Base-by-base conservation (phyloP, 1,139 yeast genomes). In the Arxiozyma telluris region DNA sequence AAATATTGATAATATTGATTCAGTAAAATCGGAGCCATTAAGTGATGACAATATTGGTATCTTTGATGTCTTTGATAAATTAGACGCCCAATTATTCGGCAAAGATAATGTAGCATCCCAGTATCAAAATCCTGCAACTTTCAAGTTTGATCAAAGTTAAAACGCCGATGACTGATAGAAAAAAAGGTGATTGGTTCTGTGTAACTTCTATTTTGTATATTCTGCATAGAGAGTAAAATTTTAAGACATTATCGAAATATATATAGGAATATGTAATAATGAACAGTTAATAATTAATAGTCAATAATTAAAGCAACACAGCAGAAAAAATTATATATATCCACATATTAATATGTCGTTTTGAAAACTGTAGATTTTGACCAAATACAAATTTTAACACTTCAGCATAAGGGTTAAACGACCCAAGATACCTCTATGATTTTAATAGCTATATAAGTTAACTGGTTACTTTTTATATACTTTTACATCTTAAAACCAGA, bases 1-100 rank as follows among this genome's bases (percentile, higher is more conserved):
- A 5, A 9, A 8, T 44, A n/a, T 6, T 34, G 39, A 34, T 15
- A 34, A 34, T 34, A 34, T 34, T 15, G 39, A 4, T 15, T 34
- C 39, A 5, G 39, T 34, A 34, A 34, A 34, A 34, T 34, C n/a
- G 12, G 39, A 18, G 11, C 15, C 47, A 22, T 30, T 21, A 17
- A 45, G n/a, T 7, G 47, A 45, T 23, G 50, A 48, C 18, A 49
- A 52, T 41, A 1, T 39, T 8, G 55, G 57, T 8, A 76, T 85
- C 56, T 89, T 93, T 1, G 94, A 95, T 5, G 84, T 86, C 21
- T 84, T 88, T 76, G 96, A 88, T 67, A 85, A 84, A 61, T 72
- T 88, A 49, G 96, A 89, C 67, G 80, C 88, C 57, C 93, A 87
- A 65, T 77, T 89, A 17, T 88, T 89, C 72, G 96, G 96, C 0